Conservation (phyloP, 2,329 filamentous ascomycete species). For the Pseudogymnoascus sp. region DNA sequence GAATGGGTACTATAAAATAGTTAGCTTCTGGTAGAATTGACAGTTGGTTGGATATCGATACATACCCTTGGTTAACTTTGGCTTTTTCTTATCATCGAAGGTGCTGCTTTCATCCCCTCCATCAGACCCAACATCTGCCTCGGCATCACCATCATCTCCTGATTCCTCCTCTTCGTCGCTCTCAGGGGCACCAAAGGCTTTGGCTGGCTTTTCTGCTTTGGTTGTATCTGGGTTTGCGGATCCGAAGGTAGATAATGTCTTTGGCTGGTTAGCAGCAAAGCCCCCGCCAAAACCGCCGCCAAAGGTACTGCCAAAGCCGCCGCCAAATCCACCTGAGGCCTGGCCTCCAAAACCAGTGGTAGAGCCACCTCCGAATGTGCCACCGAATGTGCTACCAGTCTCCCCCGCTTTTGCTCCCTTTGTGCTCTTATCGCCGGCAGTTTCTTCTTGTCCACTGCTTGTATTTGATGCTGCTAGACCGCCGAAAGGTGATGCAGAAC, state of each 20-base stretch:
- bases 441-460: neutral
- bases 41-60: slow-evolving; percentile 21
- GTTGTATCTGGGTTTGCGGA: slow-evolving; percentile 22
- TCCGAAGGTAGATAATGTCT: slow-evolving; percentile 26
- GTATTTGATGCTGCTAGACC: neutral
- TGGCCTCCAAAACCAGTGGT: slow-evolving; percentile 25
- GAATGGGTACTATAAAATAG: slow-evolving; percentile 48
- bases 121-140: slow-evolving; percentile 35
- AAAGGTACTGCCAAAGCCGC: slow-evolving; percentile 35
- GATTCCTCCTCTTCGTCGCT: slow-evolving; percentile 48
- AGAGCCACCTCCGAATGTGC: slow-evolving; percentile 24
- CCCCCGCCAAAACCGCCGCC: slow-evolving; percentile 34
- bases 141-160: slow-evolving; percentile 32
- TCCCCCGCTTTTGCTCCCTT: neutral
- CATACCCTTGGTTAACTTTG: slow-evolving; percentile 63
- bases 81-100: slow-evolving; percentile 55
- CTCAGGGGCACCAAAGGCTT: slow-evolving; percentile 69
- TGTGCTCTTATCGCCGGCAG: slow-evolving; percentile 20
- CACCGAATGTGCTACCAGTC: slow-evolving; percentile 25
- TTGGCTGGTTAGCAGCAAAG: slow-evolving; percentile 17
- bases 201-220: slow-evolving; percentile 51
- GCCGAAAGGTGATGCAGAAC: slow-evolving; percentile 22
- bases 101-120: slow-evolving; percentile 40
- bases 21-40: neutral
- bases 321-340: slow-evolving; percentile 41